Conservation (phyloP, 1,284 basidiomycete species). For the Papiliotrema laurentii region DNA sequence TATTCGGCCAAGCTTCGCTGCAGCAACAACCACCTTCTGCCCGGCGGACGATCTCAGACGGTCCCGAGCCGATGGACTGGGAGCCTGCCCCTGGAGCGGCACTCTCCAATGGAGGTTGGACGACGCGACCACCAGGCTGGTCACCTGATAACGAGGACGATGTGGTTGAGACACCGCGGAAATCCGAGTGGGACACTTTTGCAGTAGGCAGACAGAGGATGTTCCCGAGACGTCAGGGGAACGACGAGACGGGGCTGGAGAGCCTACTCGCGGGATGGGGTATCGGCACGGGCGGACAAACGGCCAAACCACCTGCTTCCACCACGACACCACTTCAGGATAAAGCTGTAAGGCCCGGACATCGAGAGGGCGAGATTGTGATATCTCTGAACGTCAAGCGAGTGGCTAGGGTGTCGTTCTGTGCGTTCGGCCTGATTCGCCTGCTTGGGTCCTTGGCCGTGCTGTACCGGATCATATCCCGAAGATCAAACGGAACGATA, state of each 20-base stretch:
- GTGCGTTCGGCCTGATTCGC: too few relatives aligned
- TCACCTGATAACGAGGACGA: constrained; percentile 10
- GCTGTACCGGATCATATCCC: too few relatives aligned
- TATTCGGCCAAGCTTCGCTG: constrained; percentile 36
- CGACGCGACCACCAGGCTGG: constrained; percentile 2
- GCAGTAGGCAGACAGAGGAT: constrained; percentile 36
- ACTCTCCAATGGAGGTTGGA: constrained; percentile 7
- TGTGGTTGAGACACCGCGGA: not conserved
- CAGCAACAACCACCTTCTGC: not conserved
- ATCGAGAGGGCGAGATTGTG: too few relatives aligned
- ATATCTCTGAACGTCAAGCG: too few relatives aligned
- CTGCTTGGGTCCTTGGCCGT: too few relatives aligned
- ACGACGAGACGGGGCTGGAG: constrained; percentile 42
- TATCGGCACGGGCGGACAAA: not conserved
- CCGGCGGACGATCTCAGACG: not conserved
- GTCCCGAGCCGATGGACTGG: constrained; percentile 41
- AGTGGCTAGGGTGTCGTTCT: too few relatives aligned
- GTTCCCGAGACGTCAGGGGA: constrained; percentile 17
- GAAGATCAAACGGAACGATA: too few relatives aligned
- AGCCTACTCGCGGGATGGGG: constrained; percentile 37
- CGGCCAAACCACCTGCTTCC: too few relatives aligned
- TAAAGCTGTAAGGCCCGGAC: too few relatives aligned
- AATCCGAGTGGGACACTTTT: constrained; percentile 36
- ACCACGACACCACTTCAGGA: too few relatives aligned
- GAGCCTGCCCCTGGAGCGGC: constrained; percentile 23